Percentiles rank a stretch among this genome's conserved stretches.
These are phyloP conservation scores for Terana coerulea DNA, from an alignment of 768 basidiomycete species.

Conservation along the genomic window DNA sequence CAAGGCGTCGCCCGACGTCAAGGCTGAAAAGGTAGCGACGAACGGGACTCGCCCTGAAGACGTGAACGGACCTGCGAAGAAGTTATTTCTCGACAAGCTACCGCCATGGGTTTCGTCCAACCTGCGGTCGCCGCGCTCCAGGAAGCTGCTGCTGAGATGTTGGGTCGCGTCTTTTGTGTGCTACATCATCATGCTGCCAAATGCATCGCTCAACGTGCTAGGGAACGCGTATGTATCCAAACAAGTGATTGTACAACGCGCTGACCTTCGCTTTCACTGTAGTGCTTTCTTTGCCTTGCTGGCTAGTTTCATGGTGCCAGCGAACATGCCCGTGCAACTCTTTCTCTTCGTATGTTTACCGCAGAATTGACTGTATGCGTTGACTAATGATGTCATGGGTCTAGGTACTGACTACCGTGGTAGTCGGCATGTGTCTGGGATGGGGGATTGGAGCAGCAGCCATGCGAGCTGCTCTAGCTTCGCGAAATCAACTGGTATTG, in stretches of 20 bases:
- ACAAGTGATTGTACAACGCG: background rate
- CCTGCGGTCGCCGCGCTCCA: constrained; percentile 31
- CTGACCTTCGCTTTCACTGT: background rate
- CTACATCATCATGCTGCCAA: constrained; percentile 37
- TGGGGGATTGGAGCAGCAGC: constrained; percentile 55
- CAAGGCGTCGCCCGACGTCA: background rate
- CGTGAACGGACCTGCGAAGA: background rate
- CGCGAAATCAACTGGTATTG: constrained; percentile 32
- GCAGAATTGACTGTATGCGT: background rate
- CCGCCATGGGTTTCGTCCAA: constrained; percentile 38
- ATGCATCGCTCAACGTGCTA: constrained; percentile 32
- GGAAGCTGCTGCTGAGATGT: constrained; percentile 36
- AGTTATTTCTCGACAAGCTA: constrained; percentile 23
- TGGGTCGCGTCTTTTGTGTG: constrained; percentile 36
- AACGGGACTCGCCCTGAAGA: background rate
- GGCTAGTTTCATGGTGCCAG: constrained; percentile 42
- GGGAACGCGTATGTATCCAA: constrained; percentile 37
- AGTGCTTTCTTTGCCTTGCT: constrained; percentile 46
- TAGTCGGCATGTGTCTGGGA: constrained; percentile 44
- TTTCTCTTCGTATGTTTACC: constrained; percentile 41
- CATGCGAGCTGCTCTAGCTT: constrained; percentile 45
- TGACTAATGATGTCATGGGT: background rate
- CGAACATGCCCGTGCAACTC: constrained; percentile 43
- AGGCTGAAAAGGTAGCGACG: background rate
- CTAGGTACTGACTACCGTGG: constrained; percentile 39